phyloP scores from a whole-genome alignment of 2,329 filamentous ascomycete genomes.

The Microsporum canis region DNA sequence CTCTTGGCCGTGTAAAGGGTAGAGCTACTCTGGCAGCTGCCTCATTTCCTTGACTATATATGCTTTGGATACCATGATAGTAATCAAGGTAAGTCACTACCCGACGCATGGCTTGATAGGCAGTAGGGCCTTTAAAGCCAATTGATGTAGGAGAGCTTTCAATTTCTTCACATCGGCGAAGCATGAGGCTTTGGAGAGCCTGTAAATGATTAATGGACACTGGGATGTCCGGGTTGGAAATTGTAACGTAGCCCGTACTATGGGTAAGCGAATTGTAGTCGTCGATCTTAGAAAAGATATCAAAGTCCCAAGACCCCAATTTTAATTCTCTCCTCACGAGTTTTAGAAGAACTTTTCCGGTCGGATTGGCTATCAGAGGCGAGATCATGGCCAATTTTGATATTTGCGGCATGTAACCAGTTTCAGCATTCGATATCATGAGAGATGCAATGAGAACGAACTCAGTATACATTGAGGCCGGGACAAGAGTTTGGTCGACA shows the following conservation, averaged over 20 bases:
- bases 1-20: not conserved
- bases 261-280: not conserved
- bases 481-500: not conserved
- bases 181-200: not conserved
- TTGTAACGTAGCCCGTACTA: not conserved
- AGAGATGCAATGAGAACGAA: not conserved
- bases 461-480: slow-evolving; percentile 1
- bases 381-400: not conserved
- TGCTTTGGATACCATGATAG: slow-evolving; percentile 3
- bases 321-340: not conserved
- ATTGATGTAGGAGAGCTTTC: not conserved
- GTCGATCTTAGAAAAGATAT: not conserved
- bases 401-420: not conserved
- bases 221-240: not conserved
- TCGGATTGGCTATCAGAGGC: not conserved
- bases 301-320: not conserved
- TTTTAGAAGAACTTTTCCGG: not conserved
- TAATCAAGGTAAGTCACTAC: slow-evolving; percentile 3
- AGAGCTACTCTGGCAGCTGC: not conserved
- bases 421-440: not conserved
- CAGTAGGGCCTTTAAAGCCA: slow-evolving; percentile 1
- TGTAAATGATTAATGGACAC: not conserved
- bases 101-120: not conserved
- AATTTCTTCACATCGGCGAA: not conserved
- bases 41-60: not conserved